These are phyloP conservation scores for Backusella australiensis DNA, from an alignment of 192 early-diverging fungal genomes.

Conservation along the genomic window DNA sequence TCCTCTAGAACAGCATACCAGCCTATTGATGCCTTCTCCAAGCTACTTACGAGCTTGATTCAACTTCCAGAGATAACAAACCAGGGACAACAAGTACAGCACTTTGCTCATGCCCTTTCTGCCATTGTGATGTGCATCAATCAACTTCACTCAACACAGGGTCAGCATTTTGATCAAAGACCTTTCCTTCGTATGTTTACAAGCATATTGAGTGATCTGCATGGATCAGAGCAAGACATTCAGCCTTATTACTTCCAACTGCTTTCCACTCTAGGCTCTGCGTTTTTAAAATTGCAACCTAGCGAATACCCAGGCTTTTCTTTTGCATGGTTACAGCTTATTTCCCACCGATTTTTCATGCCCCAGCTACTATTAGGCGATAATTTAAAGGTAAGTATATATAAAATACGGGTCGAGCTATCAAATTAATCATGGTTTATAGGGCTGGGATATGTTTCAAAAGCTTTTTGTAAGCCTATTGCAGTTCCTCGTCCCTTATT, in stretches of 20 bases:
- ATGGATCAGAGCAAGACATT: constrained; percentile 60
- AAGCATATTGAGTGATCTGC: constrained; percentile 78
- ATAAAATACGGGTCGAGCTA: not conserved
- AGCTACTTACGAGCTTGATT: constrained; percentile 78
- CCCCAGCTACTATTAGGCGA: constrained; percentile 77
- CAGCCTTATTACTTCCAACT: constrained; percentile 71
- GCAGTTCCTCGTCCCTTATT: constrained; percentile 83
- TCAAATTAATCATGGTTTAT: not conserved
- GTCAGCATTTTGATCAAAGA: constrained; percentile 82
- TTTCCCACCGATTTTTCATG: constrained; percentile 93
- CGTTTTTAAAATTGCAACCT: constrained; percentile 51
- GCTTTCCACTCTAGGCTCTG: constrained; percentile 80
- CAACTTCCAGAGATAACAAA: constrained; percentile 70
- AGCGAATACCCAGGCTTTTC: constrained; percentile 89
- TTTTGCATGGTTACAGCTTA: constrained; percentile 92
- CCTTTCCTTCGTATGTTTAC: constrained; percentile 91
- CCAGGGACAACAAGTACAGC: constrained; percentile 25
- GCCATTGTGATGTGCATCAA: constrained; percentile 79
- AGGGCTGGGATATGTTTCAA: constrained; percentile 87
- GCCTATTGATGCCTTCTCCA: constrained; percentile 91
- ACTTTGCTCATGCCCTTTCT: not conserved
- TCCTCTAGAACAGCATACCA: constrained; percentile 69
- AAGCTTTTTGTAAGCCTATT: constrained; percentile 78
- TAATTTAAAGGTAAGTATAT: constrained; percentile 47
- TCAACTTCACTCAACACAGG: constrained; percentile 73